Conservation (phyloP, 2,329 filamentous ascomycete species). For the Trichoderma asperellum region DNA sequence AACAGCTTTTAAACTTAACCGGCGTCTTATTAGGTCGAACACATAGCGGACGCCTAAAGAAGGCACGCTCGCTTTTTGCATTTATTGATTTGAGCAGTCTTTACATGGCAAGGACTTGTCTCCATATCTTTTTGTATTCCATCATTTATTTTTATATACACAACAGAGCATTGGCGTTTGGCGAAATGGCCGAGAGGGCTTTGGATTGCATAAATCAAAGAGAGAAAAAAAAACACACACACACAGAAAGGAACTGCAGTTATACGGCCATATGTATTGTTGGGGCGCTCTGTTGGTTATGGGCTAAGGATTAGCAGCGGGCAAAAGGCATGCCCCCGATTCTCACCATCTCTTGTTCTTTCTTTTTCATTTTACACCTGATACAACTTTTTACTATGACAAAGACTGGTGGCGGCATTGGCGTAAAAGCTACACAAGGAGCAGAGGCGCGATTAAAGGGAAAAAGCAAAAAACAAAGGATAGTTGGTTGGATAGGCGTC, state of each 20-base stretch:
- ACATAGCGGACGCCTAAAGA: neutral
- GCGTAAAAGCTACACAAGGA: slow-evolving; percentile 21
- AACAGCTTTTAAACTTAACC: neutral
- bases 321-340: neutral
- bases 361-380: neutral
- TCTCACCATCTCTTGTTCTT: neutral
- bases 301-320: neutral
- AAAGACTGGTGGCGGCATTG: slow-evolving; percentile 19
- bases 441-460: neutral
- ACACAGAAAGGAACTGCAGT: slow-evolving; percentile 14
- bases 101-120: slow-evolving; percentile 27
- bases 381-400: slow-evolving; percentile 12
- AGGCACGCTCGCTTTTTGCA: slow-evolving; percentile 11
- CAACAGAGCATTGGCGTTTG: slow-evolving; percentile 42
- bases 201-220: slow-evolving; percentile 29
- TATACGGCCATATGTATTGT: neutral
- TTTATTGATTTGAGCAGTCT: slow-evolving; percentile 31
- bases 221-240: slow-evolving; percentile 6
- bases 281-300: slow-evolving; percentile 17
- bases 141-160: slow-evolving; percentile 33
- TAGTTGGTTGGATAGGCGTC: slow-evolving; percentile 20
- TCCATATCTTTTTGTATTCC: slow-evolving; percentile 14
- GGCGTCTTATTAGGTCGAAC: neutral
- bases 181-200: slow-evolving; percentile 34
- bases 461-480: neutral